These are phyloP conservation scores for Marsdenia floribunda DNA, from an alignment of 257 asterid genomes.

Conservation along the genomic window DNA sequence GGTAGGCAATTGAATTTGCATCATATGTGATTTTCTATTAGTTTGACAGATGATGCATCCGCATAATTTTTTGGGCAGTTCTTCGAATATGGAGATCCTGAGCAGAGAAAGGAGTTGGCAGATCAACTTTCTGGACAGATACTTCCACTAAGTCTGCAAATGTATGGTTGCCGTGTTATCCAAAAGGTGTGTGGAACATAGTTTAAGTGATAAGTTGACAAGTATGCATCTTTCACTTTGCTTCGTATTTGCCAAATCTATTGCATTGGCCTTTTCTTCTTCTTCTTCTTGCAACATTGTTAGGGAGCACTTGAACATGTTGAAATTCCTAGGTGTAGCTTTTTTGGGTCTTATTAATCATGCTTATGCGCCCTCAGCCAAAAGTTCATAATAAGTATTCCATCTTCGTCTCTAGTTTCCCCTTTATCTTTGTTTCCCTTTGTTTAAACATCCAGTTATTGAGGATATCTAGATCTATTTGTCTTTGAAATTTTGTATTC, in stretches of 20 bases:
- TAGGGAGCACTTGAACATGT: background rate
- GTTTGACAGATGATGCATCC: background rate
- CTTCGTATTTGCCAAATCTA: background rate
- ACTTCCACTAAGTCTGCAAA: conserved; percentile 72
- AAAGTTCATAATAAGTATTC: background rate
- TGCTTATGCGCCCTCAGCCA: background rate
- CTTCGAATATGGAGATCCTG: conserved; percentile 73
- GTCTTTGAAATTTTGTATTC: background rate
- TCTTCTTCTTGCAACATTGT: background rate
- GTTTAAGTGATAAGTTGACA: background rate
- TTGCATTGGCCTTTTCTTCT: background rate
- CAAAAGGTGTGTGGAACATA: conserved; percentile 58
- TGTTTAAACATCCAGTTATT: background rate
- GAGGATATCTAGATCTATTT: background rate
- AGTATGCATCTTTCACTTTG: background rate
- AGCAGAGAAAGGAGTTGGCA: conserved; percentile 77
- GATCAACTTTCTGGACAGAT: conserved; percentile 61
- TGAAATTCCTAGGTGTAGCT: background rate
- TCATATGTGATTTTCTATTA: background rate
- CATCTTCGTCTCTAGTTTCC: background rate
- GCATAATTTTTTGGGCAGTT: conserved; percentile 43
- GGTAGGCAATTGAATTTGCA: conserved; percentile 36
- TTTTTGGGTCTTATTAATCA: background rate
- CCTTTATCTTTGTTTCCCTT: background rate
- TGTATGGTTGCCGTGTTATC: conserved; percentile 97